Evolutionary conservation across 805 yeast genomes (phyloP), one percentile per base, ranked within the genome.

Genomic region (Candida takata): DNA sequence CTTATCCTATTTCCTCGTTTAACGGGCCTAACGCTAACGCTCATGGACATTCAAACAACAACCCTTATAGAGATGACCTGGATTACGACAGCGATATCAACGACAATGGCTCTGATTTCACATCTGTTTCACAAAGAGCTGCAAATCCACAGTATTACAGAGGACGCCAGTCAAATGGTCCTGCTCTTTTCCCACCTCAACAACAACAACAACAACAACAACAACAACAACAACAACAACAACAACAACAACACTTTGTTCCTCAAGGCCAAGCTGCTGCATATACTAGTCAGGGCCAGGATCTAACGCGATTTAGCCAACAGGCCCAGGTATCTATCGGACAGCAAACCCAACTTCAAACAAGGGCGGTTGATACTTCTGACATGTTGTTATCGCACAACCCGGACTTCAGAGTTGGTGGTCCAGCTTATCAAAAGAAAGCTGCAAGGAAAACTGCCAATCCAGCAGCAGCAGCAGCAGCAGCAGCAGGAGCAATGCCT

Each of bases 51-150:
- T 28, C 31, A 10, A 30, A 30, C 27, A n/a, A 23, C 5, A 23
- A 30, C 13, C 23, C 33, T 9, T 6, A 23, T 8, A 17, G 13
- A 30, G 33, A 30, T 15, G 33, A 30, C 15, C 14, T 18, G 13
- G 54, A 48, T 15, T 40, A 42, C 29, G 49, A 46, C 8, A 40
- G 41, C 21, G 34, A 44, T 6, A 40, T 49, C 14, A 51, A 46
- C 10, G 58, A 54, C 30, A 51, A 52, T 16, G 58, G 67, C 31
- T 81, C 90, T 1, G 80, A 79, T 49, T 79, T 83, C 57, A 82
- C 92, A 2, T 77, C 86, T 35, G 84, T 83, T 2, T 79, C 88
- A 7, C 90, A 82, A 57, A 65, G 90, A 53, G 87, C 79, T 19
- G 68, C 76, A 12, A 82, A 82, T 49, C 84, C 82, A 13, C 58